Evolutionary conservation across 2,329 filamentous ascomycete species (phyloP), one percentile per base, ranked within the genome.

Genomic region (Phaeosphaeriaceae sp.): DNA sequence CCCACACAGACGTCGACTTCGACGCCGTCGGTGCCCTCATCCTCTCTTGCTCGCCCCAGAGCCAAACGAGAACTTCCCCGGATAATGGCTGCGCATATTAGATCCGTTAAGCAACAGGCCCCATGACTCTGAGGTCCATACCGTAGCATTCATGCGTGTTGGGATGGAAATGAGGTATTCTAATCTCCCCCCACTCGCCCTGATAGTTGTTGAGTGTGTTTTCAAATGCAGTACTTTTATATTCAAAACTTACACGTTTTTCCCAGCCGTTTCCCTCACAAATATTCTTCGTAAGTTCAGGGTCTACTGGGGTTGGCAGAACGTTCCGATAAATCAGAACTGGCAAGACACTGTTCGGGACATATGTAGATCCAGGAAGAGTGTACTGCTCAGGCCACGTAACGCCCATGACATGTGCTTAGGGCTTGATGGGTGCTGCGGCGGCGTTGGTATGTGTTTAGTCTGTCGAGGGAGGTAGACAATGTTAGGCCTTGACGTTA

Each of bases 131-230:
- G 17, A 26, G 21, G 3, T 34, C 7, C 40, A 17, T 44, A 67
- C 70, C 71, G 49, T 74, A 74, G 48, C 70, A 74, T 54, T 74
- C 70, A 55, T 74, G 70, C 2, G 69, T 70, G 17, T 74, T 71
- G 18, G 66, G 66, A 54, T 74, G 72, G 47, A 71, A 74, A 54
- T 70, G 66, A 18, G 52, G 51, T 12, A 45, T 54, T 8, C 34
- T 48, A 20, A 66, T 66, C 45, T 61, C 58, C 6, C 65, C 65
- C 63, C 63, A 69, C 34, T 52, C 53, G 28, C 64, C 64, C 50
- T 64, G 12, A 15, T 21, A 13, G n/a, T 11, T 36, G 23, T 6
- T 48, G 12, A 42, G 37, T 18, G 30, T 48, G 12, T n/a, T 16
- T 37, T n/a, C 11, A 37, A 23, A 23, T 23, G 21, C 21, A 8